Evolutionary conservation across 2,329 filamentous ascomycete species (phyloP).

Genomic region (Lasiodiplodia hormozganensis): DNA sequence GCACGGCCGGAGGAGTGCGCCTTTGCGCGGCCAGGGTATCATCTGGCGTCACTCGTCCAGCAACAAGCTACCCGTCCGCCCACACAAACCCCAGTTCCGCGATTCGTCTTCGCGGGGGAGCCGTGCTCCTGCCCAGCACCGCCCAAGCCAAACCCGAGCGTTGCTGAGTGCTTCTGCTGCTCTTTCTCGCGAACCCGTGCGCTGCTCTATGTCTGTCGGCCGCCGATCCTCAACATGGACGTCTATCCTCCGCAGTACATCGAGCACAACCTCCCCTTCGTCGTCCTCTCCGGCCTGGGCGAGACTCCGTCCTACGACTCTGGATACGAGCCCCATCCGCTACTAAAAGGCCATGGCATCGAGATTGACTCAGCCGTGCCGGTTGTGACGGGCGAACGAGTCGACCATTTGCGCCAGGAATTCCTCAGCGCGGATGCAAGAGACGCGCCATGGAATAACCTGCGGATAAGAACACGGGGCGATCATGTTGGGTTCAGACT

Average conservation of each 20-base stretch:
- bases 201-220: conserved; percentile 28
- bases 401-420: conserved; percentile 68
- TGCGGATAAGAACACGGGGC: conserved; percentile 52
- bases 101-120: conserved; percentile 16
- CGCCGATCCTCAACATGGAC: conserved; percentile 65
- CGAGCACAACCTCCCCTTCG: conserved; percentile 83
- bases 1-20: conserved; percentile 18
- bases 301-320: conserved; percentile 36
- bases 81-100: conserved; percentile 8
- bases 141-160: neutral
- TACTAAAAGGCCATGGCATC: conserved; percentile 53
- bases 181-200: neutral
- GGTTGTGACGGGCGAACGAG: conserved; percentile 68
- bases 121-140: conserved; percentile 23
- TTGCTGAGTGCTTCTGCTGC: conserved; percentile 12
- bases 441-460: conserved; percentile 68
- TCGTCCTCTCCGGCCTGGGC: conserved; percentile 80
- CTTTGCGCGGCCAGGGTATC: conserved; percentile 7
- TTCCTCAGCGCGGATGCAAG: conserved; percentile 71
- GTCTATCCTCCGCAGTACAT: conserved; percentile 81
- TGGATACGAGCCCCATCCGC: conserved; percentile 48
- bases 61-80: neutral
- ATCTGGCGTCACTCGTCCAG: conserved; percentile 22
- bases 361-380: conserved; percentile 75
- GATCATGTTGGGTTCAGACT: conserved; percentile 68